phyloP scores from a whole-genome alignment of 1,139 yeast species.

The Lodderomyces jiufengensis region DNA sequence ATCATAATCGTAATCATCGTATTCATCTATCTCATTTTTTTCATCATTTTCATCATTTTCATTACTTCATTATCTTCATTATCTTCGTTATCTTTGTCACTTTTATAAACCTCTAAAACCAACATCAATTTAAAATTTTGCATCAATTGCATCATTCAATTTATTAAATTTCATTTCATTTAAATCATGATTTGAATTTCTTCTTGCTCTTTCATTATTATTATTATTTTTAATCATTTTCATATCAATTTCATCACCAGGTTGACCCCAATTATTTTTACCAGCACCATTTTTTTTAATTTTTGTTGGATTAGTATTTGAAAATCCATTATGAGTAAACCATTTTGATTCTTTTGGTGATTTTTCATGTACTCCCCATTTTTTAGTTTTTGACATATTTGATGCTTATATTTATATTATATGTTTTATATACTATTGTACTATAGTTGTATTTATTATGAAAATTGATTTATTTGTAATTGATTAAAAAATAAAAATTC shows the following conservation, averaged over 20 bases:
- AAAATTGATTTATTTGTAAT: neutral
- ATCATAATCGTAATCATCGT: too few species aligned
- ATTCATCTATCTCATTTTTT: too few species aligned
- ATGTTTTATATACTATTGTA: neutral
- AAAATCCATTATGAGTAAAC: constrained; percentile 72
- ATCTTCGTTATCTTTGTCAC: neutral
- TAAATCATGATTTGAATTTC: constrained; percentile 41
- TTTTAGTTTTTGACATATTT: constrained; percentile 78
- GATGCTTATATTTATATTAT: neutral
- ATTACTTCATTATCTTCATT: too few species aligned
- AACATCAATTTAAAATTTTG: constrained; percentile 3
- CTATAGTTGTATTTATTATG: neutral
- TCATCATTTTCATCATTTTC: too few species aligned
- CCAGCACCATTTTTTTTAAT: constrained; percentile 87
- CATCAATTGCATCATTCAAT: constrained; percentile 25
- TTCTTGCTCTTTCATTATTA: constrained; percentile 26
- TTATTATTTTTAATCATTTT: constrained; percentile 25
- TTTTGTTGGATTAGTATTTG: constrained; percentile 66
- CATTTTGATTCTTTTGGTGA: constrained; percentile 55
- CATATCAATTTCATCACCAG: constrained; percentile 59
- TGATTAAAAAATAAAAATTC: too few species aligned
- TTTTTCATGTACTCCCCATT: constrained; percentile 67
- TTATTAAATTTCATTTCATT: constrained; percentile 26
- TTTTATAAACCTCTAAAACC: too few species aligned
- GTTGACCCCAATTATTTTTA: constrained; percentile 69